Conservation (phyloP, 2,329 filamentous ascomycete genomes). For the Magnaporthiopsis rhizophila region DNA sequence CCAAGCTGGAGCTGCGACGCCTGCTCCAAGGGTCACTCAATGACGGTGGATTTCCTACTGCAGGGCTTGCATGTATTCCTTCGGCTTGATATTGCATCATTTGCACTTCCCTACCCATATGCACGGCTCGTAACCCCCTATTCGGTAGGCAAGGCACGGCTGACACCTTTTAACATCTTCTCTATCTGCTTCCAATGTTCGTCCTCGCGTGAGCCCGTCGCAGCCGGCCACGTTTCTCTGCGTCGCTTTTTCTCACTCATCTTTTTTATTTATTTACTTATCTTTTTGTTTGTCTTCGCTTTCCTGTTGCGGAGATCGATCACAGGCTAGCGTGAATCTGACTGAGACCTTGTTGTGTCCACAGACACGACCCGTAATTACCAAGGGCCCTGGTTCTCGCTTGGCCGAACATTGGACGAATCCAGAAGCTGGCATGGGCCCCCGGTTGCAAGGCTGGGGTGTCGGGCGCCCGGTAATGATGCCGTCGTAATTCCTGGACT, state of each 20-base stretch:
- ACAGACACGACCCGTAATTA: not conserved
- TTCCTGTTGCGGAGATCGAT: not conserved
- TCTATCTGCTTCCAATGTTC: not conserved
- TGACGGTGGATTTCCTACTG: not conserved
- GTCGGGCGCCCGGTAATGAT: not conserved
- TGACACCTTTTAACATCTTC: not conserved
- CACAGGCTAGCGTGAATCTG: not conserved
- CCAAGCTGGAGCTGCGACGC: no score
- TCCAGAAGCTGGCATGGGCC: not conserved
- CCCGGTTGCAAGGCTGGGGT: not conserved
- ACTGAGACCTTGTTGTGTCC: not conserved
- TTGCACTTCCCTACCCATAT: not conserved
- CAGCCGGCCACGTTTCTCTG: not conserved
- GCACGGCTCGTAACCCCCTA: not conserved
- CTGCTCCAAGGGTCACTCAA: not conserved
- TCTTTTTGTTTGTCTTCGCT: not conserved
- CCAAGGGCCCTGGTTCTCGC: not conserved
- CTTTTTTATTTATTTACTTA: not conserved
- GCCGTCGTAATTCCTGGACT: not conserved
- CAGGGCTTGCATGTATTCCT: not conserved
- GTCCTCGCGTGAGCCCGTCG: not conserved
- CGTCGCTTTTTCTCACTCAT: not conserved
- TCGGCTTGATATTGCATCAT: not conserved
- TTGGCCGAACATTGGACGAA: not conserved
- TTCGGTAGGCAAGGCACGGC: no score